Evolutionary conservation across 2,329 filamentous ascomycete species (phyloP).

Genomic region (Pseudocercospora macadamiae): DNA sequence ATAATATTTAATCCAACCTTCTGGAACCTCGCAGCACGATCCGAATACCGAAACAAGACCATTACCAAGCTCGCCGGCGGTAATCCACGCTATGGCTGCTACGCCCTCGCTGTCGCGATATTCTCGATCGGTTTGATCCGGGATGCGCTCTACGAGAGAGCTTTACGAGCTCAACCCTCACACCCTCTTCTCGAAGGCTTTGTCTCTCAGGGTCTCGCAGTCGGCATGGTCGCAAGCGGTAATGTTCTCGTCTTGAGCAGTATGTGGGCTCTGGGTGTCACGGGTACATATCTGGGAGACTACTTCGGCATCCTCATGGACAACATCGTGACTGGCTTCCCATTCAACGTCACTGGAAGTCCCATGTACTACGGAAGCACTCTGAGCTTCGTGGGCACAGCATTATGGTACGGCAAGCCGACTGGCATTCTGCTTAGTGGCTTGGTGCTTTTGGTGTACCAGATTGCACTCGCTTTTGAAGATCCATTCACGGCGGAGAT

Average conservation of each 20-base stretch:
- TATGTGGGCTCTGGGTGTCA: slow-evolving; percentile 90
- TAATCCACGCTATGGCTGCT: slow-evolving; percentile 79
- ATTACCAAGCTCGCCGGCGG: slow-evolving; percentile 85
- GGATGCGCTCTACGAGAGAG: slow-evolving; percentile 77
- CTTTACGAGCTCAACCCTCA: slow-evolving; percentile 74
- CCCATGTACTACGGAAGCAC: slow-evolving; percentile 98
- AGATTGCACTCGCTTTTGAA: slow-evolving; percentile 80
- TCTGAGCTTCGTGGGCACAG: slow-evolving; percentile 86
- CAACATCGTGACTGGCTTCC: slow-evolving; percentile 88
- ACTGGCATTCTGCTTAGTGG: slow-evolving; percentile 78
- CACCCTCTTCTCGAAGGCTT: slow-evolving; percentile 71
- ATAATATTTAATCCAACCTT: slow-evolving; percentile 98
- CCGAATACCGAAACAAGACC: slow-evolving; percentile 89
- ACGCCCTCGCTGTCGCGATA: slow-evolving; percentile 83
- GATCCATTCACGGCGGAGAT: slow-evolving; percentile 94
- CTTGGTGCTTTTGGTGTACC: slow-evolving; percentile 77
- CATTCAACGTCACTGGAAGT: slow-evolving; percentile 86
- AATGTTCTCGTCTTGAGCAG: slow-evolving; percentile 85
- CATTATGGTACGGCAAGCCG: slow-evolving; percentile 82
- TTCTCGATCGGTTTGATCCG: slow-evolving; percentile 89
- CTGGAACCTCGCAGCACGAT: slow-evolving; percentile 89
- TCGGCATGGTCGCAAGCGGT: slow-evolving; percentile 71
- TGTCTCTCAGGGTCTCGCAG: slow-evolving; percentile 65
- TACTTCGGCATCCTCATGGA: slow-evolving; percentile 99
- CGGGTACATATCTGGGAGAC: slow-evolving; percentile 94